Conservation (phyloP, 371 early-diverging fungal species). For the Mucor ambiguus region DNA sequence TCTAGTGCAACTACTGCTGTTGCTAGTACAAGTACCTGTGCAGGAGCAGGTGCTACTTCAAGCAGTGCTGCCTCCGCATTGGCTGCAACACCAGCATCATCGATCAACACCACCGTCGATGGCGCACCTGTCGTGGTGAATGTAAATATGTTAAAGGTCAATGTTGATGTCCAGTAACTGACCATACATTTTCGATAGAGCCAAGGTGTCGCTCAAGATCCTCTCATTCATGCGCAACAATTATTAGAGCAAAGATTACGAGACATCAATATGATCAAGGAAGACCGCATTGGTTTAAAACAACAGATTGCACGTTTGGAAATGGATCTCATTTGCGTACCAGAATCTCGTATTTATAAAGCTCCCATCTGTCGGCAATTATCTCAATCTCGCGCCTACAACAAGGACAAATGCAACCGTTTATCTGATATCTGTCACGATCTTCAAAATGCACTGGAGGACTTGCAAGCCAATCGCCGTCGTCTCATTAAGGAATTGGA, state of each 20-base stretch:
- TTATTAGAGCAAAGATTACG: conserved; percentile 31
- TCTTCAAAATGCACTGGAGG: conserved; percentile 26
- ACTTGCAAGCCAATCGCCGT: conserved; percentile 23
- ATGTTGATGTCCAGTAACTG: background rate
- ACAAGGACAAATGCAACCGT: conserved; percentile 38
- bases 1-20: background rate
- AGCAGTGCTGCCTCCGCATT: background rate
- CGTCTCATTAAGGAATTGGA: conserved; percentile 30
- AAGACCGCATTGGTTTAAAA: conserved; percentile 42
- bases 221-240: conserved; percentile 28
- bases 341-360: conserved; percentile 42
- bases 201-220: conserved; percentile 17
- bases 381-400: conserved; percentile 34
- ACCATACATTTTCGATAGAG: background rate
- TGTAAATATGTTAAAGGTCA: background rate
- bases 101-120: background rate
- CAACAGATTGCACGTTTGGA: conserved; percentile 40
- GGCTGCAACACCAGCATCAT: conserved; percentile 2
- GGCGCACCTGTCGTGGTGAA: background rate
- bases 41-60: background rate
- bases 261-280: conserved; percentile 46
- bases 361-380: conserved; percentile 34
- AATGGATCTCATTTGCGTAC: conserved; percentile 40
- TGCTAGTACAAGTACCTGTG: background rate
- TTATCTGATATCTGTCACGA: conserved; percentile 27